Evolutionary conservation across 1,284 basidiomycete species (phyloP).

Genomic region (Sphagnurus paluster): DNA sequence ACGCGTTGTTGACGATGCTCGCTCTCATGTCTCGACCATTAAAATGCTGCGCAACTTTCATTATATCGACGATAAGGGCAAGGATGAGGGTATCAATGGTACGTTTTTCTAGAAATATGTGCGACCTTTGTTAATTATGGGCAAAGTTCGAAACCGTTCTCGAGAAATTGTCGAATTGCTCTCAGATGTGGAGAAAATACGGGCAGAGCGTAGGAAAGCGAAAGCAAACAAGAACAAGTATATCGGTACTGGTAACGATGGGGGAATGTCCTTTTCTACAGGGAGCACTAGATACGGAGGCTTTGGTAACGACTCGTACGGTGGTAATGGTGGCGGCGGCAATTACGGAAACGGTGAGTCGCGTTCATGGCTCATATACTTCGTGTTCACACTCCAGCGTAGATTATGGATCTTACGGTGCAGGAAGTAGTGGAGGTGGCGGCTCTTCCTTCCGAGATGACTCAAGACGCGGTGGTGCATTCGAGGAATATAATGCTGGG

Average conservation of each 20-base stretch:
- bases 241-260: constrained; percentile 82
- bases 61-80: constrained; percentile 98
- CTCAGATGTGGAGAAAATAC: constrained; percentile 89
- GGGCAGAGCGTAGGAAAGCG: constrained; percentile 89
- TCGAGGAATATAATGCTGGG: constrained; percentile 96
- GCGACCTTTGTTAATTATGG: neutral
- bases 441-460: constrained; percentile 63
- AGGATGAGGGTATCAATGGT: constrained; percentile 99
- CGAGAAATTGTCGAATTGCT: constrained; percentile 91
- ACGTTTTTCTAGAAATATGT: constrained; percentile 22
- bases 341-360: constrained; percentile 37
- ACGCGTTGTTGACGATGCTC: constrained; percentile 96
- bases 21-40: constrained; percentile 92
- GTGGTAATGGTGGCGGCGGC: constrained; percentile 36
- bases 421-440: constrained; percentile 40
- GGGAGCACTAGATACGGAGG: constrained; percentile 63
- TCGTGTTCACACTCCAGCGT: neutral
- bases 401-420: constrained; percentile 32
- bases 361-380: neutral
- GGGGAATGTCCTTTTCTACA: constrained; percentile 52
- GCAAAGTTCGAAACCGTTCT: constrained; percentile 87
- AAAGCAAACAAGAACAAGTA: constrained; percentile 95
- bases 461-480: constrained; percentile 53
- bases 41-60: constrained; percentile 99
- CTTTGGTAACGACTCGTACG: constrained; percentile 48